phyloP scores from a whole-genome alignment of 163 green algal species.

The Scenedesmus sp. region DNA sequence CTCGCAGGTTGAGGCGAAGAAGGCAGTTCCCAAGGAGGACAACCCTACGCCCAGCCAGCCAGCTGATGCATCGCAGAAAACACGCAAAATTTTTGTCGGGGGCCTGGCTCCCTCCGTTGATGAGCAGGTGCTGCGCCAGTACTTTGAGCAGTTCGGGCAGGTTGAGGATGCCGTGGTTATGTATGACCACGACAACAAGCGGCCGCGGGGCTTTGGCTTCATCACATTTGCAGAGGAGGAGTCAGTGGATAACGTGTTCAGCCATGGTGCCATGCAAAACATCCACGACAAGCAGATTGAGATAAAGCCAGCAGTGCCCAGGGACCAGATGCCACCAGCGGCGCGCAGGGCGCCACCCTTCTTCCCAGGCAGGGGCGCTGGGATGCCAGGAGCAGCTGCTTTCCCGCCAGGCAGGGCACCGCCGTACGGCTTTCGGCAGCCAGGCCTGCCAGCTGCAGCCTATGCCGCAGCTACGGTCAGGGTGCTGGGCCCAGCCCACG shows the following conservation, averaged over 20 bases:
- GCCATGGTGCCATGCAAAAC: slow-evolving; percentile 75
- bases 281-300: slow-evolving; percentile 95
- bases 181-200: slow-evolving; percentile 96
- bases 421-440: slow-evolving; percentile 29
- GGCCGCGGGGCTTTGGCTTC: slow-evolving; percentile 97
- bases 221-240: slow-evolving; percentile 94
- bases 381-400: slow-evolving; percentile 26
- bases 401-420: background rate
- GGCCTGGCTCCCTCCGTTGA: slow-evolving; percentile 92
- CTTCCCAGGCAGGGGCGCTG: slow-evolving; percentile 17
- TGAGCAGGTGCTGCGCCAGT: slow-evolving; percentile 84
- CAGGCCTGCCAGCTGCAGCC: slow-evolving; percentile 4
- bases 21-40: slow-evolving; percentile 95
- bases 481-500: slow-evolving; percentile 15
- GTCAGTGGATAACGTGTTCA: slow-evolving; percentile 89
- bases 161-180: slow-evolving; percentile 97
- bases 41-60: slow-evolving; percentile 40
- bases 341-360: slow-evolving; percentile 24
- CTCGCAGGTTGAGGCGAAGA: slow-evolving; percentile 93
- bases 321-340: slow-evolving; percentile 87
- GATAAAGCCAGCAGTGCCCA: slow-evolving; percentile 92
- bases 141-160: slow-evolving; percentile 94
- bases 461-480: slow-evolving; percentile 15
- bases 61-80: slow-evolving; percentile 62
- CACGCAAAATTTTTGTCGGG: slow-evolving; percentile 97